Percentiles rank a stretch among this genome's conserved stretches.
Evolutionary conservation across 1,284 basidiomycete genomes (phyloP).

Genomic region (Ceratobasidium sp.): DNA sequence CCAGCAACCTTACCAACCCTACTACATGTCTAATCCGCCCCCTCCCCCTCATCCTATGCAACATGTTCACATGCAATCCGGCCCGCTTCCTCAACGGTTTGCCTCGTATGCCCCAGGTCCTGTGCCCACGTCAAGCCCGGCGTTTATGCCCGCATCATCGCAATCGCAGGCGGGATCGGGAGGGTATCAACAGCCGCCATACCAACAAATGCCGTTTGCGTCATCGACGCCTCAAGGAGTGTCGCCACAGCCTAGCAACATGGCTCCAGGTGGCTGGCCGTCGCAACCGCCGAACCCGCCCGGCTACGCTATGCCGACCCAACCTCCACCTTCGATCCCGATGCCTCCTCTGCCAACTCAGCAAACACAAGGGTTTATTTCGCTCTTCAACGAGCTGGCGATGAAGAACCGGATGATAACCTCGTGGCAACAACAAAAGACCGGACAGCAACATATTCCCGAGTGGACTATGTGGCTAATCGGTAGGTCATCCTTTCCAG

Average conservation of each 20-base stretch:
- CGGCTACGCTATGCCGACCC: slow-evolving; percentile 25
- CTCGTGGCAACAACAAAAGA: slow-evolving; percentile 37
- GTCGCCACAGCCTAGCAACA: slow-evolving; percentile 18
- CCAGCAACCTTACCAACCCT: slow-evolving; percentile 40
- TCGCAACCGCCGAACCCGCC: background rate
- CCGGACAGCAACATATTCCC: slow-evolving; percentile 42
- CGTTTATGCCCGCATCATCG: background rate
- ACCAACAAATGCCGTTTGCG: background rate
- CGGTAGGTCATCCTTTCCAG: slow-evolving; percentile 16
- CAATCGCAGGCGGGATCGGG: background rate
- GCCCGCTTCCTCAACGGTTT: slow-evolving; percentile 6
- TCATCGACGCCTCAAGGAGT: slow-evolving; percentile 1
- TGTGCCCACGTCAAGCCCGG: slow-evolving; percentile 13
- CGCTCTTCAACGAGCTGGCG: slow-evolving; percentile 43
- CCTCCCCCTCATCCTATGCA: slow-evolving; percentile 14
- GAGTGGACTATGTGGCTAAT: slow-evolving; percentile 46
- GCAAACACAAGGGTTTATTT: slow-evolving; percentile 41
- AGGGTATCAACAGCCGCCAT: slow-evolving; percentile 8
- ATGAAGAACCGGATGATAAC: slow-evolving; percentile 36
- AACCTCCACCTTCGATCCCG: background rate
- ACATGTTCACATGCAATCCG: slow-evolving; percentile 7
- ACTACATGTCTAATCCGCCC: slow-evolving; percentile 6
- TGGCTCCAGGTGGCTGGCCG: slow-evolving; percentile 8
- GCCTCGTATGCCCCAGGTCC: slow-evolving; percentile 32
- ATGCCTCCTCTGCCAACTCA: slow-evolving; percentile 11